Percentiles rank a stretch among this genome's conserved stretches.
Evolutionary conservation across 768 basidiomycete species (phyloP).

Genomic region (Boletus rufocinnamomeus): DNA sequence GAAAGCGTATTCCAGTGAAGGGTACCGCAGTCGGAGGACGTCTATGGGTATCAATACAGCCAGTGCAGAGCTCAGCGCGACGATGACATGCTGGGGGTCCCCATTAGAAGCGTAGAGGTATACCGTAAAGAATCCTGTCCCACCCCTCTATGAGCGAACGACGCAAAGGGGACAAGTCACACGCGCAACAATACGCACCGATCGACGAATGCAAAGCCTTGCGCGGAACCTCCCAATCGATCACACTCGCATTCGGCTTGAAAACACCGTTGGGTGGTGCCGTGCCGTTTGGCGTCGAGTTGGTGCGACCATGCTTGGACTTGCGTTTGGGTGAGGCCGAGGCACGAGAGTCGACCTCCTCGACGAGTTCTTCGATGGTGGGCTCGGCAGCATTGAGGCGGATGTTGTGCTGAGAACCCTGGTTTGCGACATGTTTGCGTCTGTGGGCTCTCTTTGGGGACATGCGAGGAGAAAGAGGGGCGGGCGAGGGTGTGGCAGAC

Average conservation of each 20-base stretch:
- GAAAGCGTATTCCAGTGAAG: conserved; percentile 66
- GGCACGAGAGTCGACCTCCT: conserved; percentile 21
- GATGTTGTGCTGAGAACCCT: conserved; percentile 25
- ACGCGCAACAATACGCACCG: conserved; percentile 50
- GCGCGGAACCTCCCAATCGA: conserved; percentile 91
- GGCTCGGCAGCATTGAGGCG: conserved; percentile 13
- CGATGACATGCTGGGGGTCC: conserved; percentile 52
- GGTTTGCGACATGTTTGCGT: conserved; percentile 26
- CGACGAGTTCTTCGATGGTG: conserved; percentile 29
- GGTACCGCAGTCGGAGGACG: conserved; percentile 66
- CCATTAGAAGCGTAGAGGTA: conserved; percentile 55
- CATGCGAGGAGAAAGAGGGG: conserved; percentile 28
- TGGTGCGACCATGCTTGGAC: conserved; percentile 13
- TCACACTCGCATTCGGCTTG: conserved; percentile 20
- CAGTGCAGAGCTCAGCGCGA: conserved; percentile 65
- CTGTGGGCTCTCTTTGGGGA: conserved; percentile 37
- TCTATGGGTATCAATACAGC: conserved; percentile 74
- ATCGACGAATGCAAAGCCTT: conserved; percentile 89
- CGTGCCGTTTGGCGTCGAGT: conserved; percentile 10
- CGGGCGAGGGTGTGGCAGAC: conserved; percentile 23
- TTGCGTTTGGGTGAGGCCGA: conserved; percentile 24
- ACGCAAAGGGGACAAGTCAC: conserved; percentile 3
- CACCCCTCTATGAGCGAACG: conserved; percentile 9
- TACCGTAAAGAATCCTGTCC: conserved; percentile 62
- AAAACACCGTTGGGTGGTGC: conserved; percentile 4